Conservation (phyloP, 2,329 filamentous ascomycete genomes). For the Phaeomoniella chlamydospora region DNA sequence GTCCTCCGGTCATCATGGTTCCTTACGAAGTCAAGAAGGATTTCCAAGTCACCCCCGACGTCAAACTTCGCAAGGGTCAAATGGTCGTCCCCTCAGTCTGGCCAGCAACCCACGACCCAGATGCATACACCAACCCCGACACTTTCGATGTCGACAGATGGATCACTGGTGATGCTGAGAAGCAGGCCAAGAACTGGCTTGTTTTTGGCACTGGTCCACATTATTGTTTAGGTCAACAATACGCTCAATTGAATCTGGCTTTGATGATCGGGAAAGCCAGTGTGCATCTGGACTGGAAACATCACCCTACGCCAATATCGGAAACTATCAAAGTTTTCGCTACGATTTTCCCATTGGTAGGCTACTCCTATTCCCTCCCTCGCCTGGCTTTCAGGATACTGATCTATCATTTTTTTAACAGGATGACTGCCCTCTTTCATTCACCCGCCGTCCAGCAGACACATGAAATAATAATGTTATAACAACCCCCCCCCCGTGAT, state of each 20-base stretch:
- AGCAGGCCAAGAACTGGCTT: constrained; percentile 88
- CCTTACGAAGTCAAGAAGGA: constrained; percentile 90
- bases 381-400: constrained; percentile 5
- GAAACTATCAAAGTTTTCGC: constrained; percentile 98
- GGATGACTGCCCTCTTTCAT: constrained; percentile 74
- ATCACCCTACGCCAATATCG: constrained; percentile 66
- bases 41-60: constrained; percentile 75
- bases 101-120: constrained; percentile 78
- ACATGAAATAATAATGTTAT: background rate
- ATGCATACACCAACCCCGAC: constrained; percentile 83
- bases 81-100: constrained; percentile 93
- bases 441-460: constrained; percentile 33
- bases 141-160: constrained; percentile 82
- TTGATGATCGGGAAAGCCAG: constrained; percentile 83
- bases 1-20: constrained; percentile 93
- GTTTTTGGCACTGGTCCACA: constrained; percentile 93
- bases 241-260: constrained; percentile 78
- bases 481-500: too few species aligned
- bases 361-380: constrained; percentile 16
- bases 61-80: constrained; percentile 86
- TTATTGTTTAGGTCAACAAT: constrained; percentile 90
- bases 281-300: constrained; percentile 76
- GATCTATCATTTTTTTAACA: constrained; percentile 24
- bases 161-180: constrained; percentile 77
- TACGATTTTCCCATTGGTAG: constrained; percentile 90